Base-by-base conservation (phyloP, 805 yeast species). In the Grigorovia jiainica region DNA sequence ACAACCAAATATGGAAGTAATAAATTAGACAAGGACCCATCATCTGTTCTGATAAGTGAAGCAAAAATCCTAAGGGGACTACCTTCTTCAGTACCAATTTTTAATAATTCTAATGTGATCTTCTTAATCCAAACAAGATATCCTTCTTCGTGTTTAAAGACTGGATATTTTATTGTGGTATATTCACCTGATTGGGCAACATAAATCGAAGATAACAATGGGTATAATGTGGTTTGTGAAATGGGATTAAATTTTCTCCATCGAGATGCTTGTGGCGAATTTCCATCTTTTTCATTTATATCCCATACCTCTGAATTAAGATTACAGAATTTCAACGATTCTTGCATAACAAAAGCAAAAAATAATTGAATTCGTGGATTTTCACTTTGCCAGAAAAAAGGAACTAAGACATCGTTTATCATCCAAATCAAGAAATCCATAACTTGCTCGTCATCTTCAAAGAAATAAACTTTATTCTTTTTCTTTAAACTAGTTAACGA, bases 331-430 rank as follows among this genome's bases (percentile, higher is more conserved):
- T 78, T 78, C 40, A 92, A 63, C 38, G 81, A 79, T 47, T 87
- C 92, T 58, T 92, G 99, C 75, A 92, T 85, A 0, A 90, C 82
- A 59, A 76, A 82, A 0, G 96, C 95, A 29, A 87, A 70, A 54
- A 82, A 84, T 44, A 84, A 69, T 58, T 92, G 98, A 38, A 78
- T 76, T 18, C 76, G 74, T 0, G 97, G 95, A 54, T 87, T 87
- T 27, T 82, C 83, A 1, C 96, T 82, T 0, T 95, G 87, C 78
- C 94, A 81, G 60, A 87, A 89, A 1, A 87, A 77, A 27, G 85
- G 87, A 7, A 89, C 82, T n/a, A 92, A 68, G 44, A 76, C 70
- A 42, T 74, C 71, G 45, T 84, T 80, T 27, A 89, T 66, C 38
- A 89, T 76, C 50, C 72, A 69, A 3, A 75, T 65, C 25, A 87